A percentile compares a stretch with the other conserved stretches of the same genome.
Conservation (phyloP, 352 stramenopile species). For the Pythium apleroticum region DNA sequence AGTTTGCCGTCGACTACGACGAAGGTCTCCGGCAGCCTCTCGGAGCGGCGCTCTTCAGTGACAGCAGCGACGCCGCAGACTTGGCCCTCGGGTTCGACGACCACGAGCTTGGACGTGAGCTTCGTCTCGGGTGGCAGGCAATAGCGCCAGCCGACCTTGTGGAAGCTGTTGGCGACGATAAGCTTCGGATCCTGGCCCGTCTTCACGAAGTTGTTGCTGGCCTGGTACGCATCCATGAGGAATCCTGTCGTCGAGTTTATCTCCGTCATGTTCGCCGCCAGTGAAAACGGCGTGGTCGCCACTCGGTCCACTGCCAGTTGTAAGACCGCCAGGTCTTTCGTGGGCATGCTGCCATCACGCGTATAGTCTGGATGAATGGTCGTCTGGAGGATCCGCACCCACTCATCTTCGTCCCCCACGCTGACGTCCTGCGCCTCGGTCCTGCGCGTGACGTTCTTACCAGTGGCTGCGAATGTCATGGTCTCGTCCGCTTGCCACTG, state of each 20-base stretch:
- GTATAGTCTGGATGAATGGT: slow-evolving; percentile 29
- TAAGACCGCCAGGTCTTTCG: slow-evolving; percentile 31
- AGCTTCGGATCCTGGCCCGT: slow-evolving; percentile 16
- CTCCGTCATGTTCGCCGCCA: slow-evolving; percentile 24
- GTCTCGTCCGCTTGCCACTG: background rate
- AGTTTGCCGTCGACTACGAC: slow-evolving; percentile 32
- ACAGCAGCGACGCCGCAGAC: slow-evolving; percentile 24
- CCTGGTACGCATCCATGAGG: slow-evolving; percentile 19
- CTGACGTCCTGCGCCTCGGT: slow-evolving; percentile 5
- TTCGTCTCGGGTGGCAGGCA: slow-evolving; percentile 17
- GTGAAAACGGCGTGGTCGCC: slow-evolving; percentile 24
- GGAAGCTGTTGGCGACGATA: slow-evolving; percentile 10
- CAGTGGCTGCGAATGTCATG: background rate
- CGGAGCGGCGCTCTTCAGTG: slow-evolving; percentile 17
- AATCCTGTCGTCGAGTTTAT: slow-evolving; percentile 22
- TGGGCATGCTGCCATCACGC: background rate
- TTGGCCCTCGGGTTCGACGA: slow-evolving; percentile 12
- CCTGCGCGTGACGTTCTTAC: background rate
- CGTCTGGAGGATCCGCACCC: slow-evolving; percentile 21
- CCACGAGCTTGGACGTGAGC: background rate
- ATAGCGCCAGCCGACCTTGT: slow-evolving; percentile 25
- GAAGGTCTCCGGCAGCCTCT: slow-evolving; percentile 27
- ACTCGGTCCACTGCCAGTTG: slow-evolving; percentile 14
- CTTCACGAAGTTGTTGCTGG: slow-evolving; percentile 21
- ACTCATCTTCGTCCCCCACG: slow-evolving; percentile 28